Evolutionary conservation across 2,329 filamentous ascomycete genomes (phyloP).

Genomic region (Dactylella cylindrospora): DNA sequence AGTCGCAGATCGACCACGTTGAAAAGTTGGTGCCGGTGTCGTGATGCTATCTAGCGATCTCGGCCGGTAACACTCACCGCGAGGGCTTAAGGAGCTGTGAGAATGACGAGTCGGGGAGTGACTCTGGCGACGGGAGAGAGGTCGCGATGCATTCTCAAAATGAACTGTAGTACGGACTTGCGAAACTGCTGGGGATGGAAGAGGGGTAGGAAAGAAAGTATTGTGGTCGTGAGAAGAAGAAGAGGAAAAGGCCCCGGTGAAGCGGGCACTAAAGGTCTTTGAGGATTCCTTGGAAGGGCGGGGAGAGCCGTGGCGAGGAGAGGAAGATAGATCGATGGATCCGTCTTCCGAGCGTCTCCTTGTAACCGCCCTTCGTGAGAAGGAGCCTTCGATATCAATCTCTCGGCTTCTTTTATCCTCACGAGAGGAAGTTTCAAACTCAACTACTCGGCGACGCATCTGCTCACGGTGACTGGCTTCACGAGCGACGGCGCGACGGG

Average conservation of each 20-base stretch:
- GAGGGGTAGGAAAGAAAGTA: slow-evolving; percentile 36
- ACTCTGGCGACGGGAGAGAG: slow-evolving; percentile 40
- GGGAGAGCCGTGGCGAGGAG: slow-evolving; percentile 27
- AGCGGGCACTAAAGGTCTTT: slow-evolving; percentile 40
- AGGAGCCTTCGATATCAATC: slow-evolving; percentile 43
- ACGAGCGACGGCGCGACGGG: slow-evolving; percentile 37
- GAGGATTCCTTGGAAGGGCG: slow-evolving; percentile 28
- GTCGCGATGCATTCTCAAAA: slow-evolving; percentile 32
- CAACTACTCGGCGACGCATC: slow-evolving; percentile 36
- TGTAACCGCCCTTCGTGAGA: slow-evolving; percentile 30
- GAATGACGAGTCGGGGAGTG: slow-evolving; percentile 42
- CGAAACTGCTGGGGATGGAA: slow-evolving; percentile 41
- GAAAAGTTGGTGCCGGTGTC: slow-evolving; percentile 18
- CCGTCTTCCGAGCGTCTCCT: slow-evolving; percentile 42
- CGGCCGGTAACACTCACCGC: slow-evolving; percentile 44
- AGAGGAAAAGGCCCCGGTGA: slow-evolving; percentile 38
- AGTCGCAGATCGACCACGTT: slow-evolving; percentile 39
- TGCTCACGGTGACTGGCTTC: slow-evolving; percentile 42
- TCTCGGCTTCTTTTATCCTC: slow-evolving; percentile 38
- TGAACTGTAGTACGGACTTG: slow-evolving; percentile 39
- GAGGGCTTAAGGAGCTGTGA: slow-evolving; percentile 35
- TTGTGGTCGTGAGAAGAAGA: slow-evolving; percentile 24
- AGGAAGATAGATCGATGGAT: slow-evolving; percentile 41
- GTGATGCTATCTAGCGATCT: slow-evolving; percentile 43
- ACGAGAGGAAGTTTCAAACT: slow-evolving; percentile 30